Evolutionary conservation across 306 rosid species (phyloP), one percentile per base, ranked within the genome.

Genomic region (Senna siamea): DNA sequence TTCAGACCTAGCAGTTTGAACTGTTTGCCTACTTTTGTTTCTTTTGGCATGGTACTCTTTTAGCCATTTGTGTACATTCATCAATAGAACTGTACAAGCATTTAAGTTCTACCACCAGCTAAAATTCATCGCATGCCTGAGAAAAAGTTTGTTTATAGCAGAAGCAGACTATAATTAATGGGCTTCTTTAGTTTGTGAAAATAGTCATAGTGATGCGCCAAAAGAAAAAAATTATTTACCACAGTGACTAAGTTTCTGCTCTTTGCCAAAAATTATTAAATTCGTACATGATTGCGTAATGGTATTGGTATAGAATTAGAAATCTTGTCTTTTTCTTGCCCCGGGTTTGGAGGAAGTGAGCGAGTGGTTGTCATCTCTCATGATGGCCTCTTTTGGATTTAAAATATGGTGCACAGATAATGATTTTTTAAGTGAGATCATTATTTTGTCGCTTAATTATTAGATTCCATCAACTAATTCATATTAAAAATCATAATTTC

Each of bases 361-460:
- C 34, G 47, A 44, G 50, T 62, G 68, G 68, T 11, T 18, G 17
- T 18, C 68, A 62, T 22, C 20, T 10, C 18, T 62, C 68, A 62
- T 62, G 28, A 62, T 62, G 32, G 5, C 32, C 22, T 19, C 48
- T 4, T 62, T 62, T 38, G 50, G 15, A 62, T 5, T 37, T 37
- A 0, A 37, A 37, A 37, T 62, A 28, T 9, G 2, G 1, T 17
- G 50, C 0, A 37, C 5, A 9, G 68, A 62, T 63, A 63, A 63
- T 62, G 50, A 38, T 40, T 10, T 63, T 22, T 38, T 63, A 63
- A 18, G 10, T 11, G 11, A 19, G 51, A 40, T 0, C 5, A 62
- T 62, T n/a, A 62, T 62, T 62, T 30, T 63, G 69, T 63, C 69
- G 17, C 51, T 19, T 40, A 63, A 38, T 63, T 18, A 62, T 62